Percentiles rank a stretch among this genome's conserved stretches.
These are phyloP conservation scores for Aureobasidium uvarum DNA, from an alignment of 2,329 filamentous ascomycete species.

Conservation along the genomic window DNA sequence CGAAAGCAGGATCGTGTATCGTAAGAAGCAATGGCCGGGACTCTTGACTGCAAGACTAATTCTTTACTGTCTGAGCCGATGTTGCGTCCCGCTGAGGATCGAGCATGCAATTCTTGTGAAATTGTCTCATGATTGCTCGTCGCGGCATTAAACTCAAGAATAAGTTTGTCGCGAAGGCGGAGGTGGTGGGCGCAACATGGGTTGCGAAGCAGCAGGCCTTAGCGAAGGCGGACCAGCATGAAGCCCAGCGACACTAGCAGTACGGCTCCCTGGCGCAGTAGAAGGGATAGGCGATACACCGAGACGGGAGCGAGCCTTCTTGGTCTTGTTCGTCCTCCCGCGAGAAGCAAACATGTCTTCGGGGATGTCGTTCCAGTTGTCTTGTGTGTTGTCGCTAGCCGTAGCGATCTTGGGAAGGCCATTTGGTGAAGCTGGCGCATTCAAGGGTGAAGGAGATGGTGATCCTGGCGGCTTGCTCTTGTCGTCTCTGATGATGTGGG, in stretches of 20 bases:
- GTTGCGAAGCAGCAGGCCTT: slow-evolving; percentile 13
- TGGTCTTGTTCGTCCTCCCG: slow-evolving; percentile 13
- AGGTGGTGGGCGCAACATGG: slow-evolving; percentile 12
- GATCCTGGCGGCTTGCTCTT: slow-evolving; percentile 56
- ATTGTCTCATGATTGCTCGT: neutral
- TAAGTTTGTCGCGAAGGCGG: slow-evolving; percentile 18
- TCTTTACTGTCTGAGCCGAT: no score
- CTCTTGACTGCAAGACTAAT: neutral
- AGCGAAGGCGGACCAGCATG: neutral
- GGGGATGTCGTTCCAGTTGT: slow-evolving; percentile 29
- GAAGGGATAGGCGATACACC: slow-evolving; percentile 10
- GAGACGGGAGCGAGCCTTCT: slow-evolving; percentile 6
- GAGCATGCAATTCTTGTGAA: neutral
- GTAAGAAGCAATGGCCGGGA: neutral
- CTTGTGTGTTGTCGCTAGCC: slow-evolving; percentile 24
- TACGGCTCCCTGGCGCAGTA: slow-evolving; percentile 25
- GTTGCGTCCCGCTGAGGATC: neutral
- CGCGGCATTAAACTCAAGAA: neutral
- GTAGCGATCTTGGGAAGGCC: slow-evolving; percentile 28
- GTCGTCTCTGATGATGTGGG: slow-evolving; percentile 77
- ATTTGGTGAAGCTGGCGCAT: slow-evolving; percentile 36
- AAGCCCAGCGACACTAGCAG: slow-evolving; percentile 7
- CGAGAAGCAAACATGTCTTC: slow-evolving; percentile 29
- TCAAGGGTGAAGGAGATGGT: slow-evolving; percentile 27
- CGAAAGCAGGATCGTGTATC: neutral